phyloP scores from a whole-genome alignment of 352 stramenopile species.

The Phytopythium montanum region DNA sequence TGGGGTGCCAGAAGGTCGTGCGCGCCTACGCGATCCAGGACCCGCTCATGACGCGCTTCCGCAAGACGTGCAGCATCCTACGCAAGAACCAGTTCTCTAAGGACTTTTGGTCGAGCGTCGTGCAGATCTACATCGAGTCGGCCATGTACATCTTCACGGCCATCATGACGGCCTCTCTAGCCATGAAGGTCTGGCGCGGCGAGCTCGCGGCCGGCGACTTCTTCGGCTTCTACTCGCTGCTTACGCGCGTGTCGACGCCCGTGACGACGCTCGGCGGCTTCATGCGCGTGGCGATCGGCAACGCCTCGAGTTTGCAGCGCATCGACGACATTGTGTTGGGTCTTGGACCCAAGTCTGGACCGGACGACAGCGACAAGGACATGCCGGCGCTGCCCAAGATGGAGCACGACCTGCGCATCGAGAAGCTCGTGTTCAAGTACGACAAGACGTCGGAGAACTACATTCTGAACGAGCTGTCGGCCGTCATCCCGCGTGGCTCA shows the following conservation, averaged over 20 bases:
- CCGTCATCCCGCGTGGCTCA: constrained; percentile 67
- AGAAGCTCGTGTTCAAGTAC: constrained; percentile 87
- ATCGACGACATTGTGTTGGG: constrained; percentile 84
- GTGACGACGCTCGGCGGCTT: constrained; percentile 83
- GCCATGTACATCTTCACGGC: constrained; percentile 90
- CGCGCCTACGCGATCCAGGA: constrained; percentile 83
- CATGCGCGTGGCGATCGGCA: constrained; percentile 88
- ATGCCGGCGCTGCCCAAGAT: constrained; percentile 78
- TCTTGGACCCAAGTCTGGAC: constrained; percentile 28
- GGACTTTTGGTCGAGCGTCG: constrained; percentile 87
- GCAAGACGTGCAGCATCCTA: constrained; percentile 53
- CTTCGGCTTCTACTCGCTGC: constrained; percentile 78
- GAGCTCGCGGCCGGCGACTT: constrained; percentile 75
- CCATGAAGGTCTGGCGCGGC: constrained; percentile 82
- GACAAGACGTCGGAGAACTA: constrained; percentile 83
- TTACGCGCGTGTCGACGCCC: constrained; percentile 76
- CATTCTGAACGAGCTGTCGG: constrained; percentile 70
- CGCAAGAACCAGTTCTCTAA: constrained; percentile 87
- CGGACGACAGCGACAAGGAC: constrained; percentile 57
- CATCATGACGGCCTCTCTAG: constrained; percentile 80
- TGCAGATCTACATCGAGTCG: constrained; percentile 90
- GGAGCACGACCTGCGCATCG: constrained; percentile 69
- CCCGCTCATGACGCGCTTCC: constrained; percentile 69
- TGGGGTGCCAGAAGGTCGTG: constrained; percentile 86
- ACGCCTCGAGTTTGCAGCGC: constrained; percentile 82